Percentiles rank a stretch among this genome's conserved stretches.
Evolutionary conservation across 495 filamentous ascomycete genomes (phyloP).

Genomic region (Recurvomyces mirabilis): DNA sequence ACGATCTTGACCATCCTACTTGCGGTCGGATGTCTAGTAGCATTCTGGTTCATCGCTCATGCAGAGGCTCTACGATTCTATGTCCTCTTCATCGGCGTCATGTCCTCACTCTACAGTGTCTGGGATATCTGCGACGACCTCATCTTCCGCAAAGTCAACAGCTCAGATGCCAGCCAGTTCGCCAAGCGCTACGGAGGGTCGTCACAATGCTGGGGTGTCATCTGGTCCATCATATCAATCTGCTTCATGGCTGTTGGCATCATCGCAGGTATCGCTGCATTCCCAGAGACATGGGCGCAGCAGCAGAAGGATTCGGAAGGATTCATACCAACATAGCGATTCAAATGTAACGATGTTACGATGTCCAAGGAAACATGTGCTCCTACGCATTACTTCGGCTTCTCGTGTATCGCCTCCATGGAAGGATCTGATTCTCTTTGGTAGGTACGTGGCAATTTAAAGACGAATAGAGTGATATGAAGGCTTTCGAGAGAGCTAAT

Average conservation of each 20-base stretch:
- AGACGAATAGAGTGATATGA: no score
- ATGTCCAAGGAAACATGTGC: no score
- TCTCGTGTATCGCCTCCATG: no score
- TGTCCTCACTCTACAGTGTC: slow-evolving; percentile 64
- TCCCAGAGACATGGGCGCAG: slow-evolving; percentile 53
- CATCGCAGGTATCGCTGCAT: slow-evolving; percentile 62
- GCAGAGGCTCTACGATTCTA: slow-evolving; percentile 62
- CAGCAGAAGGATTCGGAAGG: slow-evolving; percentile 58
- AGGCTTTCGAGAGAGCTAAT: no score
- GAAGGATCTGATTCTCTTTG: no score
- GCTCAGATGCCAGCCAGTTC: slow-evolving; percentile 70
- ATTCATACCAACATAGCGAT: slow-evolving; percentile 54
- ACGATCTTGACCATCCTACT: slow-evolving; percentile 58
- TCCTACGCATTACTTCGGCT: no score
- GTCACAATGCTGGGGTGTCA: slow-evolving; percentile 70
- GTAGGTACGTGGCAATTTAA: no score
- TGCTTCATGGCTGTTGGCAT: slow-evolving; percentile 61
- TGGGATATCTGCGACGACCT: slow-evolving; percentile 85
- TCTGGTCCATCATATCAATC: slow-evolving; percentile 63
- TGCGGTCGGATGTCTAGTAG: slow-evolving; percentile 59
- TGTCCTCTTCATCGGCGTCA: slow-evolving; percentile 72
- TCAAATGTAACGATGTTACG: no score
- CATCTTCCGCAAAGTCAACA: slow-evolving; percentile 73
- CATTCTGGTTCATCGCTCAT: slow-evolving; percentile 69
- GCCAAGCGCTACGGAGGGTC: slow-evolving; percentile 66